phyloP scores from a whole-genome alignment of 805 yeast species.

The Saturnispora ahearnii region DNA sequence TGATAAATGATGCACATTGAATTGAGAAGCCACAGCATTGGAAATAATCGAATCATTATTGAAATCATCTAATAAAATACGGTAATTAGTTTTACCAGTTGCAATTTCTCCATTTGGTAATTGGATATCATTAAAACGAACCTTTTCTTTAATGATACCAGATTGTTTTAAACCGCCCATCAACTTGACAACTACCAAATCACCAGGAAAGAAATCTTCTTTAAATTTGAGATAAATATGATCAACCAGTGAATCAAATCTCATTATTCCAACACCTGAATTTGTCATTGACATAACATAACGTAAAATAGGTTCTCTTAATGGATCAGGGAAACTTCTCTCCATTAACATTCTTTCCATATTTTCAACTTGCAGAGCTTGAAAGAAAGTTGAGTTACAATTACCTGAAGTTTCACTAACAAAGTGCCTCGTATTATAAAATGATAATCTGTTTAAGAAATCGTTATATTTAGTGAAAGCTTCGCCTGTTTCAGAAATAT shows the following conservation, averaged over 20 bases:
- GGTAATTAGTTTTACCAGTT: slow-evolving; percentile 54
- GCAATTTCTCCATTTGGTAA: slow-evolving; percentile 28
- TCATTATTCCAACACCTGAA: slow-evolving; percentile 29
- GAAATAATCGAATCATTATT: slow-evolving; percentile 26
- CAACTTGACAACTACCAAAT: slow-evolving; percentile 53
- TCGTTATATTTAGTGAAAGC: slow-evolving; percentile 76
- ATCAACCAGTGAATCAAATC: slow-evolving; percentile 84
- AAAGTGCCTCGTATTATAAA: slow-evolving; percentile 66
- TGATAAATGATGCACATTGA: slow-evolving; percentile 2
- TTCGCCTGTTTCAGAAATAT: slow-evolving; percentile 77
- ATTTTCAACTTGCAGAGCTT: slow-evolving; percentile 74
- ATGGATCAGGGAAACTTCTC: slow-evolving; percentile 77
- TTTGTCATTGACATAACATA: slow-evolving; percentile 73
- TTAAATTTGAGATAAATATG: slow-evolving; percentile 71
- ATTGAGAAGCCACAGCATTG: slow-evolving; percentile 6
- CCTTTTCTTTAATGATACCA: slow-evolving; percentile 77
- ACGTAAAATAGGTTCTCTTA: slow-evolving; percentile 86
- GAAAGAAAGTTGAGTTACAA: slow-evolving; percentile 82
- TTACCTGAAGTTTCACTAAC: slow-evolving; percentile 96
- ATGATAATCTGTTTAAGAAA: slow-evolving; percentile 62
- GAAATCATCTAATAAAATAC: slow-evolving; percentile 43
- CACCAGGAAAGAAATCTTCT: slow-evolving; percentile 87
- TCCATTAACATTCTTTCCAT: slow-evolving; percentile 59
- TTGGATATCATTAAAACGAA: slow-evolving; percentile 52
- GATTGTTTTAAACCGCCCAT: slow-evolving; percentile 33